Base-by-base conservation (phyloP, 2,329 filamentous ascomycete species). In the Epichloe glyceriae region DNA sequence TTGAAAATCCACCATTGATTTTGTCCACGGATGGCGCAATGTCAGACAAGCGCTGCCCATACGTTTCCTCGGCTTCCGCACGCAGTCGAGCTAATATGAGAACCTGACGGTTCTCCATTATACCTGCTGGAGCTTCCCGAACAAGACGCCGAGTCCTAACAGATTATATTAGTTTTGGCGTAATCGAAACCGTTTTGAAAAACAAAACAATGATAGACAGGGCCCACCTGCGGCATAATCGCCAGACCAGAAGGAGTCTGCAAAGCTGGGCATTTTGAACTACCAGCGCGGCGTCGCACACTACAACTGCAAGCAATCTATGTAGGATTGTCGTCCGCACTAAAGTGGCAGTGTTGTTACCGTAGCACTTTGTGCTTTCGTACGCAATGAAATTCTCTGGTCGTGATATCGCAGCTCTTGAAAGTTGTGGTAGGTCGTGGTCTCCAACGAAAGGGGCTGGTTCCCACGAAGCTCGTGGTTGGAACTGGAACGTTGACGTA, bases 71-170 rank as follows among this genome's bases (percentile, higher is more conserved):
- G 49, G 93, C 91, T 64, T 97, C 93, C 59, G 93, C 91, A 70
- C 93, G 88, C 83, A 97, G 79, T 54, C 87, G 87, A 56, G 93
- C 89, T 62, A 98, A 82, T 38, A 86, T 93, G 56, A 98, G 74
- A 54, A 98, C 77, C 70, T 98, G 93, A 62, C 91, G 86, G 68
- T 98, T 95, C 70, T 98, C 93, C 60, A 90, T 79, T 53, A 94
- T 86, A 54, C 93, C 93, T 98, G 93, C 69, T 97, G 90, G 51
- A 98, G 83, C 75, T 98, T 98, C 67, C 83, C 83, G 64, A 97
- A 98, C 57, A 98, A 79, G 57, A 97, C 89, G 50, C 91, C 90
- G 58, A 98, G 80, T 55, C 93, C 82, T 84, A 50, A 37, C 53
- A 55, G 50, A 53, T 35, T 39, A 19, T 42, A 51, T 60, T 40